phyloP scores from a whole-genome alignment of 1,284 basidiomycete species.

The Puccinia triticina region DNA sequence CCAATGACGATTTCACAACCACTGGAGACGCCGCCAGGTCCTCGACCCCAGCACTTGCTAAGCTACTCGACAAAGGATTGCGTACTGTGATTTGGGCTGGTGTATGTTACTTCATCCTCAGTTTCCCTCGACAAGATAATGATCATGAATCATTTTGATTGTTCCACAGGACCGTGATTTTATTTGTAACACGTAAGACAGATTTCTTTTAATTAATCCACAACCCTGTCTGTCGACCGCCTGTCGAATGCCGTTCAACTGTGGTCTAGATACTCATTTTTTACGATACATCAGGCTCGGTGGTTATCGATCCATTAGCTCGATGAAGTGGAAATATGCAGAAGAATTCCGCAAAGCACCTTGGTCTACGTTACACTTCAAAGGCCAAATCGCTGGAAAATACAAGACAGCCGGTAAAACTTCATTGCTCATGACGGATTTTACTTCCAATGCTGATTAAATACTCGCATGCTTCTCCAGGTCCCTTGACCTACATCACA shows the following conservation, averaged over 20 bases:
- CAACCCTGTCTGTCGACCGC: not conserved
- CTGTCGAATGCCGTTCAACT: not conserved
- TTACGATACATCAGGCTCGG: constrained; percentile 15
- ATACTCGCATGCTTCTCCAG: not conserved
- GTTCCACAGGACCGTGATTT: constrained; percentile 39
- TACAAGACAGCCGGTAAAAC: constrained; percentile 41
- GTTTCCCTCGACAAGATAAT: not conserved
- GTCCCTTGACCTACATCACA: constrained; percentile 45
- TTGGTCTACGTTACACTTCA: constrained; percentile 17
- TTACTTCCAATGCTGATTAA: not conserved
- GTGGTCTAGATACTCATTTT: not conserved
- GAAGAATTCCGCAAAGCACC: constrained; percentile 38
- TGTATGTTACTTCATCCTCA: constrained; percentile 13
- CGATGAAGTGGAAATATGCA: constrained; percentile 44
- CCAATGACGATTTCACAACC: constrained; percentile 26
- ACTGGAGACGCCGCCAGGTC: constrained; percentile 42
- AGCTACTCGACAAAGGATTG: constrained; percentile 46
- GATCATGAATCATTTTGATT: not conserved
- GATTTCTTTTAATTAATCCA: not conserved
- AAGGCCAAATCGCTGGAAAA: constrained; percentile 25
- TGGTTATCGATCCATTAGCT: constrained; percentile 35
- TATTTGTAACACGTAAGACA: constrained; percentile 45
- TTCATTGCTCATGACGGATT: not conserved
- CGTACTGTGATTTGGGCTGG: constrained; percentile 51
- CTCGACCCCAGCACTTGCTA: constrained; percentile 37